phyloP scores from a whole-genome alignment of 2,329 filamentous ascomycete species.

The Pyrenochaeta sp. region DNA sequence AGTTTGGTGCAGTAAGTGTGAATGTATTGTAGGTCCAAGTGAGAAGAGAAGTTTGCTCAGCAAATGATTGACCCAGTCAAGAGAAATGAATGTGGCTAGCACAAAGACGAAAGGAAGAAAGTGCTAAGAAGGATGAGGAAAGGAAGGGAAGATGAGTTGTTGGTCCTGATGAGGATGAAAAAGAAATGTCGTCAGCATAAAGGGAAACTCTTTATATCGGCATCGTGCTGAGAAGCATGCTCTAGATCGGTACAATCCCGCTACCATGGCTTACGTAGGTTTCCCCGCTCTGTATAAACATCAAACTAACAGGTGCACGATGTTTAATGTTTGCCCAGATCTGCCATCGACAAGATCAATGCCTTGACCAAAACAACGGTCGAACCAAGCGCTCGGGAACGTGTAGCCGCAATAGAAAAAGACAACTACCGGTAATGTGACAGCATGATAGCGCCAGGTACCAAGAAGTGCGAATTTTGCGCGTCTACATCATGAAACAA shows the following conservation, averaged over 20 bases:
- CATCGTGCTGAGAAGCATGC: not conserved
- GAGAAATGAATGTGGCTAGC: slow-evolving; percentile 26
- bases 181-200: not conserved
- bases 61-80: slow-evolving; percentile 25
- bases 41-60: slow-evolving; percentile 23
- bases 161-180: slow-evolving; percentile 17
- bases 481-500: not conserved
- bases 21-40: not conserved
- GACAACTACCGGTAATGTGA: too few species aligned
- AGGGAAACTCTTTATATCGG: slow-evolving; percentile 15
- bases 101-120: slow-evolving; percentile 18
- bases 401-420: too few species aligned
- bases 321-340: not conserved
- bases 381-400: too few species aligned
- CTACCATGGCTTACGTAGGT: not conserved
- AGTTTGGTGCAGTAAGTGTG: not conserved
- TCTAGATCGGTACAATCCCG: not conserved
- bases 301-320: slow-evolving; percentile 16
- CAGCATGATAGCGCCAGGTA: too few species aligned
- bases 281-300: slow-evolving; percentile 2
- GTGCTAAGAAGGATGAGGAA: slow-evolving; percentile 11
- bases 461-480: not conserved
- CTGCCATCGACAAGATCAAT: too few species aligned
- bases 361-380: too few species aligned
- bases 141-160: slow-evolving; percentile 10